A percentile compares a stretch with the other conserved stretches of the same genome.
phyloP scores from a whole-genome alignment of 805 yeast species.

The Wickerhamiella occidentalis region DNA sequence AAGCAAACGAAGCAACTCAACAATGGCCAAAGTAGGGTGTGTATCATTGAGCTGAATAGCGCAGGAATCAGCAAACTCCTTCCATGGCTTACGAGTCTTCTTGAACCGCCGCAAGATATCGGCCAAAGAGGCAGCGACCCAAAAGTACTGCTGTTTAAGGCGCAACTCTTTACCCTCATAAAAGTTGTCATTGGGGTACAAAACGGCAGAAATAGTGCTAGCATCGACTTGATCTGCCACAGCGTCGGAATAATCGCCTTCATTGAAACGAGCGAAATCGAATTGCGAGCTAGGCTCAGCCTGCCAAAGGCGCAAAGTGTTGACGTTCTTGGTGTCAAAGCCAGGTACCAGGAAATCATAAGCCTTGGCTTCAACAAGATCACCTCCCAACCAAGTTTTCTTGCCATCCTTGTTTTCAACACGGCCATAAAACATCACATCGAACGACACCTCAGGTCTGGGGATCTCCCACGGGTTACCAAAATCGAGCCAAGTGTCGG shows the following conservation, averaged over 20 bases:
- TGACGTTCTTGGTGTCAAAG: constrained; percentile 60
- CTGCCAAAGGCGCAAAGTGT: constrained; percentile 82
- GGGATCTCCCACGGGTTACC: constrained; percentile 92
- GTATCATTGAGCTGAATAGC: constrained; percentile 93
- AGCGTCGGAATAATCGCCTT: constrained; percentile 80
- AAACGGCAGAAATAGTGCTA: constrained; percentile 81
- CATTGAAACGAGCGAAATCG: constrained; percentile 80
- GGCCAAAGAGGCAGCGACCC: constrained; percentile 90
- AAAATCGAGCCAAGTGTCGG: constrained; percentile 85
- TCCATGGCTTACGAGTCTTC: constrained; percentile 65
- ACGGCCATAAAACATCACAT: constrained; percentile 80
- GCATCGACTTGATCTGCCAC: constrained; percentile 79
- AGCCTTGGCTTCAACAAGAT: constrained; percentile 78
- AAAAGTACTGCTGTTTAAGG: constrained; percentile 88
- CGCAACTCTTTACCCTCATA: constrained; percentile 83
- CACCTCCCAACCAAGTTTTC: constrained; percentile 77
- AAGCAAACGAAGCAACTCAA: constrained; percentile 74
- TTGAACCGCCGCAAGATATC: constrained; percentile 85
- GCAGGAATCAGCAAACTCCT: constrained; percentile 68
- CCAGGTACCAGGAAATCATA: constrained; percentile 92
- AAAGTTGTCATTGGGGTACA: constrained; percentile 90
- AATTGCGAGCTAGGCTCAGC: constrained; percentile 83
- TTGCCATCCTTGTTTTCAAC: constrained; percentile 41
- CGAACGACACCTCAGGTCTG: constrained; percentile 74
- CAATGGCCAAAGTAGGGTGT: constrained; percentile 85